phyloP scores from a whole-genome alignment of 139 green algal genomes.

The Chlamydomonas applanata region DNA sequence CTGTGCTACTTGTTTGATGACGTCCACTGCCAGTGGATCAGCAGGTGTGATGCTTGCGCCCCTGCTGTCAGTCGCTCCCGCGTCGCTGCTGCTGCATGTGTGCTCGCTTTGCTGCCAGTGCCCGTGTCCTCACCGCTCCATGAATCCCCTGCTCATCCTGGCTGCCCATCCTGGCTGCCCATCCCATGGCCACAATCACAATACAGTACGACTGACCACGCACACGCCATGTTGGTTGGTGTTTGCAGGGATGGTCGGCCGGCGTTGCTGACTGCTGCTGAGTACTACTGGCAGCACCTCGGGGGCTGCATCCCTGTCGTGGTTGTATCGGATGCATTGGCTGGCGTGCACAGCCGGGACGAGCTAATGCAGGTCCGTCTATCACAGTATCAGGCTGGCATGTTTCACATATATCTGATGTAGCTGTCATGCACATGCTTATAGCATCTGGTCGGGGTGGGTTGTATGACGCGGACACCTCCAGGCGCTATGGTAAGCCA shows the following conservation, averaged over 20 bases:
- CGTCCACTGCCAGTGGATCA: constrained; percentile 40
- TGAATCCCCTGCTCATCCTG: not conserved
- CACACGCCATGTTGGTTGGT: no score
- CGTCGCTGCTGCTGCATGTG: constrained; percentile 4
- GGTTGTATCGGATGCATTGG: constrained; percentile 30
- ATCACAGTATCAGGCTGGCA: no score
- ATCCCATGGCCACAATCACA: not conserved
- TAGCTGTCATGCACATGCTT: no score
- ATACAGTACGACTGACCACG: no score
- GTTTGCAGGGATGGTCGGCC: not conserved
- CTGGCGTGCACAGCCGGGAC: not conserved
- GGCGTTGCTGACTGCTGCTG: constrained; percentile 8
- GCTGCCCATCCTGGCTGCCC: not conserved
- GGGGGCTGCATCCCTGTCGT: constrained; percentile 34
- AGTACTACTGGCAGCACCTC: constrained; percentile 48
- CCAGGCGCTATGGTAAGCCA: no score
- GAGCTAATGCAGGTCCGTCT: not conserved
- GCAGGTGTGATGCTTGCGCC: not conserved
- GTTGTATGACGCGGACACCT: no score
- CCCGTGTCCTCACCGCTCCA: not conserved
- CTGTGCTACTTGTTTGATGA: constrained; percentile 60
- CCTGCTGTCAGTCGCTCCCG: not conserved
- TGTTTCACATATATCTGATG: no score
- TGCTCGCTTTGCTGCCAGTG: not conserved
- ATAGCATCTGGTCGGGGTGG: no score